Evolutionary conservation across 495 filamentous ascomycete genomes (phyloP), one percentile per base, ranked within the genome.

Genomic region (Rusavskia elegans): DNA sequence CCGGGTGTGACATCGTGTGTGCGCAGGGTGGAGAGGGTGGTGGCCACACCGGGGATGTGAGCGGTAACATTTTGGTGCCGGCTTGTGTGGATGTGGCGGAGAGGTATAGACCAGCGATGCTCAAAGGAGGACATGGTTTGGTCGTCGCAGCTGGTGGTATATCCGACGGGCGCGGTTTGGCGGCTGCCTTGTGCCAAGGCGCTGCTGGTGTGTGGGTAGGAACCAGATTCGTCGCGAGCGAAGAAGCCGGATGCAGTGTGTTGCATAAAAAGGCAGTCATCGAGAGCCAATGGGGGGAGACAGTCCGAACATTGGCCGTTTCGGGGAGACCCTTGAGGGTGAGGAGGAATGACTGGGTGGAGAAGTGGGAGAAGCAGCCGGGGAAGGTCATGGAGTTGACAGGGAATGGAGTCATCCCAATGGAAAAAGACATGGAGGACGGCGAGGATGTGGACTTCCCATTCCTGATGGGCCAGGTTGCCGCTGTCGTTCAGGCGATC

Each of bases 381-480:
- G 69, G 79, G 49, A 80, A 82, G 64, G 82, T 94, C 49, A 75
- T 74, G 61, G 70, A 75, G 63, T 69, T 94, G 71, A 86, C 80
- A 44, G 76, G 74, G 30, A 70, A 74, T 59, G 88, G 88, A 2
- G 63, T 92, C 29, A 82, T 92, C 56, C 88, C 88, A 1, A 68
- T 93, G 60, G 76, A 82, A 68, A 70, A 83, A 62, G 88, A 95
- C 67, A 65, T 94, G 63, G 84, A 90, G 42, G 68, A 77, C 40
- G 84, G 82, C 5, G 74, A 70, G 19, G 78, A 77, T 50, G 86
- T 92, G 54, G 87, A 94, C 61, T 71, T 82, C 52, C 88, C 88
- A 29, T 89, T 87, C 65, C 57, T 95, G 57, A 95, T 95, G 88
- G 88, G 88, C n/a, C 86, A 93, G 70, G 88, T 95, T 16, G 84